A percentile compares a stretch with the other conserved stretches of the same genome.
phyloP scores from a whole-genome alignment of 2,329 filamentous ascomycete species.

The Sarocladium kiliense region DNA sequence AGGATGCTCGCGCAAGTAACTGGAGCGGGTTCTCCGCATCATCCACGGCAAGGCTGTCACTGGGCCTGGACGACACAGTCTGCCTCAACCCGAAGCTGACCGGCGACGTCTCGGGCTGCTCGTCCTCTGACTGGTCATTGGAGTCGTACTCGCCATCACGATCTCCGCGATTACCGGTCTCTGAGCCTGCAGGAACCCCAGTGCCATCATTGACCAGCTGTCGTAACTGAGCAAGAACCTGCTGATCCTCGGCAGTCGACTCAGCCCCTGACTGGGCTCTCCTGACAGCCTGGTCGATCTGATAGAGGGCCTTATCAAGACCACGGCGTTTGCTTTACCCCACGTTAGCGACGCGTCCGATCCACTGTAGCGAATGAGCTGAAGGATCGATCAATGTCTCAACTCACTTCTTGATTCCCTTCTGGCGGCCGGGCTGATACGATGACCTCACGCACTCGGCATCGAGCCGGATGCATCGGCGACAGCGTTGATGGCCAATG shows the following conservation, averaged over 20 bases:
- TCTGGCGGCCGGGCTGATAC: conserved; percentile 69
- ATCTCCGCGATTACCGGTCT: neutral
- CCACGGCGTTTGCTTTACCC: conserved; percentile 62
- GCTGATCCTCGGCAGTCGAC: conserved; percentile 38
- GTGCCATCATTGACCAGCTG: conserved; percentile 28
- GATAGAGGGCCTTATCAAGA: conserved; percentile 67
- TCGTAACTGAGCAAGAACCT: conserved; percentile 38
- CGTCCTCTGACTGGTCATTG: conserved; percentile 25
- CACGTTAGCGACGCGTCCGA: conserved; percentile 9
- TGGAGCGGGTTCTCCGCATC: conserved; percentile 73
- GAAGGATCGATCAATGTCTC: no score
- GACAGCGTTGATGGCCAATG: conserved; percentile 46
- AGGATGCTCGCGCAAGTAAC: conserved; percentile 66
- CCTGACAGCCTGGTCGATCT: conserved; percentile 66
- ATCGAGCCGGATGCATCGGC: conserved; percentile 53
- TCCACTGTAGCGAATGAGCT: neutral
- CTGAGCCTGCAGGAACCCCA: neutral
- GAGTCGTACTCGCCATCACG: conserved; percentile 25
- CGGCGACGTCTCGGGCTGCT: conserved; percentile 13
- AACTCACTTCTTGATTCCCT: conserved; percentile 69
- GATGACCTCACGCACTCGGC: conserved; percentile 62
- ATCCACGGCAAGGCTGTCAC: conserved; percentile 57
- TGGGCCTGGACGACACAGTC: conserved; percentile 15
- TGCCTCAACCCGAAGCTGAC: neutral
- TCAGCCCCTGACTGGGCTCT: conserved; percentile 41